Conservation (phyloP, 495 filamentous ascomycete species). For the Neurospora terricola region DNA sequence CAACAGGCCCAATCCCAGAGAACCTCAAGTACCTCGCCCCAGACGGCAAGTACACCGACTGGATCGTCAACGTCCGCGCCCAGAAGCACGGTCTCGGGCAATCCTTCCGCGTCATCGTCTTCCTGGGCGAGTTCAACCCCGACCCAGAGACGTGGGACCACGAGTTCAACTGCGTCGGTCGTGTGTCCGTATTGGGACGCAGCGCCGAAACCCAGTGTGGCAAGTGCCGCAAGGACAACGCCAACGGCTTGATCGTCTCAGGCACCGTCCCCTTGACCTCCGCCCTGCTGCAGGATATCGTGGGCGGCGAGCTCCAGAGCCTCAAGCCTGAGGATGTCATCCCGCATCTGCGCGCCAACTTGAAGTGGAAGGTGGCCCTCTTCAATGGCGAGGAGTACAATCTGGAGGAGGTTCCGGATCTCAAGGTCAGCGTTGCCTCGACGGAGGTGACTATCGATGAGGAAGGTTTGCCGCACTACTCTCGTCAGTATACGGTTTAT, state of each 20-base stretch:
- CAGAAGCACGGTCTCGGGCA: conserved; percentile 30
- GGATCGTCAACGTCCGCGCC: conserved; percentile 31
- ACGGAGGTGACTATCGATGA: conserved; percentile 25
- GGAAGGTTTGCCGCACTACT: conserved; percentile 24
- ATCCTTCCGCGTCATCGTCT: conserved; percentile 31
- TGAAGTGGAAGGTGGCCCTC: conserved; percentile 27
- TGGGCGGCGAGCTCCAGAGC: conserved; percentile 16
- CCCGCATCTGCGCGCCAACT: conserved; percentile 22
- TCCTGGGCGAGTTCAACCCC: conserved; percentile 27
- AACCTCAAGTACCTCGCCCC: conserved; percentile 19
- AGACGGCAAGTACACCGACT: conserved; percentile 31
- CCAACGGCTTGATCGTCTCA: conserved; percentile 21
- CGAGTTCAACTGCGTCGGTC: conserved; percentile 29
- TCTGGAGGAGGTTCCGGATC: conserved; percentile 19
- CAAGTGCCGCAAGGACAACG: conserved; percentile 24
- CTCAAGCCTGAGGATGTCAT: conserved; percentile 26
- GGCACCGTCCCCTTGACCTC: conserved; percentile 33
- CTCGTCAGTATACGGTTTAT: conserved; percentile 22
- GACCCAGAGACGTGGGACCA: conserved; percentile 20
- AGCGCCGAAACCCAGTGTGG: conserved; percentile 20
- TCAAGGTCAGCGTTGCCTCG: conserved; percentile 26
- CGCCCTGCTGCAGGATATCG: conserved; percentile 29
- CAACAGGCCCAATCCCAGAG: conserved; percentile 11
- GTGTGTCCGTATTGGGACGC: conserved; percentile 29
- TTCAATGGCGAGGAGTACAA: conserved; percentile 24